Evolutionary conservation across 306 rosid genomes (phyloP), one percentile per base, ranked within the genome.

Genomic region (Quercus suber): DNA sequence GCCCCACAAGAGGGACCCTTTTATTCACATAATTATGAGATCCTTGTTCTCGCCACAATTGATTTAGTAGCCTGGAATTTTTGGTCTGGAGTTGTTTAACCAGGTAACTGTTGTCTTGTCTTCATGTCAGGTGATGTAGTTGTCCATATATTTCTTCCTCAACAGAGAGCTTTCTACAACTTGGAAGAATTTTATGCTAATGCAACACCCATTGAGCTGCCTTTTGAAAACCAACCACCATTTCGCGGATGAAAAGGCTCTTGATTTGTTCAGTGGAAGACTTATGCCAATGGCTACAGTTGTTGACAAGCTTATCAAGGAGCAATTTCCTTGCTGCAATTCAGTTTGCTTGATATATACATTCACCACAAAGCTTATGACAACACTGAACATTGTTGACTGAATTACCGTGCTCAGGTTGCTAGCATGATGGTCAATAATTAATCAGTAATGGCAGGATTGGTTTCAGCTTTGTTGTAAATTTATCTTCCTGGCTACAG

Each of bases 101-200:
- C 60, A 10, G 52, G 70, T 57, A 73, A 53, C 37, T 49, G 27
- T 79, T 81, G 53, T 31, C 23, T 73, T 58, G 52, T 78, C 77
- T 69, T 80, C 80, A 31, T 83, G 73, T 75, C 92, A 95, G 97
- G 99, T 82, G 99, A 94, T 82, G 97, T 92, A 43, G 92, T 94
- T 14, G 71, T 94, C 81, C 99, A 94, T 79, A 87, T 94, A 79
- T 94, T 94, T 86, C 99, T 94, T 86, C 99, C 99, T 5, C 90
- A 56, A 64, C 94, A 91, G 61, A 88, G 99, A 79, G 90, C 80
- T 57, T 94, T 91, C 88, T 94, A 94, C 92, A 94, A 94, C 79
- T 86, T 94, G 88, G 99, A 95, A 82, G 99, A 95, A 78, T 95
- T 95, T 75, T 95, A 92, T 37, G 97, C 76, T 13, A 92, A 92